Evolutionary conservation across 164 flowering plant species (phyloP), one percentile per base, ranked within the genome.

Genomic region (Aristolochia contorta): DNA sequence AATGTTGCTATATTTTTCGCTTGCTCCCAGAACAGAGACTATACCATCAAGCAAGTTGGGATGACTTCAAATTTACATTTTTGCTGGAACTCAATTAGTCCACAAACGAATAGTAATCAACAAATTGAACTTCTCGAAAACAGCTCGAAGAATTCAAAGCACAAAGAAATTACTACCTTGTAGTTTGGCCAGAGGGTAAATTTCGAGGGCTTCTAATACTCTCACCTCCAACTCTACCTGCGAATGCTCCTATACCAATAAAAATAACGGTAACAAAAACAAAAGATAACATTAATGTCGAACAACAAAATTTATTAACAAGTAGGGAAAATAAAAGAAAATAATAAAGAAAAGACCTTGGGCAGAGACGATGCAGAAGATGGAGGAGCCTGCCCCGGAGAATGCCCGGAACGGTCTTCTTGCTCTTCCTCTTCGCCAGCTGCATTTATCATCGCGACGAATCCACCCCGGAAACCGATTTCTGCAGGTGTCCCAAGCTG

Each of bases 221-320:
- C 78, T 80, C 50, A 93, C 78, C 80, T 93, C 97, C 87, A 90
- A 77, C 62, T 90, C 97, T 32, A 90, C 92, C 78, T 90, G 85
- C 24, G 86, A 80, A 61, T 84, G 83, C 72, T 90, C 97, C 97
- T 88, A 59, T 7, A 45, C 54, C 2, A 43, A 37, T 51, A 15
- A 54, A 60, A 12, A 16, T 5, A 25, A 59, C 3, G 22, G 19
- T 15, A 16, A 37, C 20, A 20, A 48, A 52, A 2, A 0, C 1
- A 37, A 30, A 52, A 27, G 30, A 27, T 27, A 27, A 27, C 21
- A 21, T 27, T 1, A 23, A 27, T 16, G 15, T 2, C 58, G 27
- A 27, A 27, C 58, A 24, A 25, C 18, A n/a, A 25, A 23, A 23
- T 25, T 54, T 21, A 8, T 54, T 24, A 23, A 7, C 27, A 56